Base-by-base conservation (phyloP, 495 filamentous ascomycete genomes). In the Daldinia grandis region DNA sequence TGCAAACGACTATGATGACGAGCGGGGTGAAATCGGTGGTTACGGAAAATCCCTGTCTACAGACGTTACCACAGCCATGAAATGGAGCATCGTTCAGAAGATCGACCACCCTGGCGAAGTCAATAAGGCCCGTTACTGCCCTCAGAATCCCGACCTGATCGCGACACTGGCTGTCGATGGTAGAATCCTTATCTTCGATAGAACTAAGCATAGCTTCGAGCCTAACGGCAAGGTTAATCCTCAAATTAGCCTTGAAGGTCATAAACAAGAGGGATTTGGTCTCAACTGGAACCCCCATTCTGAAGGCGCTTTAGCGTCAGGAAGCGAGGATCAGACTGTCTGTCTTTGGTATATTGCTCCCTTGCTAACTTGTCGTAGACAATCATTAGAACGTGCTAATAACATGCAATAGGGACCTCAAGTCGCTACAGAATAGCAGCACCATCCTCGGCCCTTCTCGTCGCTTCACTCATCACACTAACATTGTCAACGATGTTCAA, bases 71-170 rank as follows among this genome's bases (percentile, higher is more conserved):
- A 81, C 88, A 21, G 85, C 87, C 21, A 91, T 92, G 80, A 93
- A 92, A 64, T 95, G 97, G 83, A 90, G 90, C 51, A 91, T 98
- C 72, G 88, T 92, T 33, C 96, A 99, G 79, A 95, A 92, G 79
- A 98, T 99, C 76, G 92, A 97, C 71, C 96, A 99, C 78, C 92
- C 93, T 24, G 92, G 92, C 33, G 96, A 99, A 77, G 93, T 99
- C 74, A 99, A 99, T 84, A 99, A 98, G 80, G 96, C 96, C 1
- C 89, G 96, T 64, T 98, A 98, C 78, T 93, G 96, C 80, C 96
- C 95, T 14, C 95, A 98, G 78, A 99, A 99, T 71, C 95, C 95
- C 7, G 92, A 99, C 72, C 88, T 99, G 58, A 97, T 99, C 71
- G 96, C 95, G 17, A 97, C 96, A 1, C 91, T 98, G 85, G 92